phyloP scores from a whole-genome alignment of 345 rosid species.

The Brassica juncea region DNA sequence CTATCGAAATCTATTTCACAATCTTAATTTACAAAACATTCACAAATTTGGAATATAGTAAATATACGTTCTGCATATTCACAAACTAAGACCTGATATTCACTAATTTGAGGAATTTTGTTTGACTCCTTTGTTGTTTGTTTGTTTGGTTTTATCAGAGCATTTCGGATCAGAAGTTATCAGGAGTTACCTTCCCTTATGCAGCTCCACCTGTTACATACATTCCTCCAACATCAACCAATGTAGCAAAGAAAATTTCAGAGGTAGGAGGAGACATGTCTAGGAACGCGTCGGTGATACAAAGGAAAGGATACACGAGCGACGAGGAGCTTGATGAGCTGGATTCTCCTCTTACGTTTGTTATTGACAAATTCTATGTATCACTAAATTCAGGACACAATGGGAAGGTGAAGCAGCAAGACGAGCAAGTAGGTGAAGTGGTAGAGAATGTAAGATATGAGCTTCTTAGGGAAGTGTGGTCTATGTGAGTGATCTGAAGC shows the following conservation, averaged over 20 bases:
- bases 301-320: conserved; percentile 86
- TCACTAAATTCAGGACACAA: not conserved
- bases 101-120: conserved; percentile 2
- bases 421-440: not conserved
- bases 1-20: not conserved
- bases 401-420: conserved; percentile 22
- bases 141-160: conserved; percentile 36
- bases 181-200: conserved; percentile 77
- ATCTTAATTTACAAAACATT: no score
- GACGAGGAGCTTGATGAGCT: conserved; percentile 67
- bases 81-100: conserved; percentile 27
- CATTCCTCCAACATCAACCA: conserved; percentile 60
- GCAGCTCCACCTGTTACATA: conserved; percentile 62
- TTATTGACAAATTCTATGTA: conserved; percentile 45
- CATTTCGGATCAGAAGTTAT: conserved; percentile 51
- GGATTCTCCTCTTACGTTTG: conserved; percentile 67
- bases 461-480: conserved; percentile 89
- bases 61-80: conserved; percentile 32
- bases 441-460: conserved; percentile 57
- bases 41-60: not conserved
- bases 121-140: not conserved
- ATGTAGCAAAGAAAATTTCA: conserved; percentile 62
- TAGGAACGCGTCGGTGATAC: conserved; percentile 58
- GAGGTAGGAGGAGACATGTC: conserved; percentile 57
- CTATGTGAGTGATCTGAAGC: not conserved